Conservation (phyloP, 805 yeast genomes). For the Kuraishia borneana region DNA sequence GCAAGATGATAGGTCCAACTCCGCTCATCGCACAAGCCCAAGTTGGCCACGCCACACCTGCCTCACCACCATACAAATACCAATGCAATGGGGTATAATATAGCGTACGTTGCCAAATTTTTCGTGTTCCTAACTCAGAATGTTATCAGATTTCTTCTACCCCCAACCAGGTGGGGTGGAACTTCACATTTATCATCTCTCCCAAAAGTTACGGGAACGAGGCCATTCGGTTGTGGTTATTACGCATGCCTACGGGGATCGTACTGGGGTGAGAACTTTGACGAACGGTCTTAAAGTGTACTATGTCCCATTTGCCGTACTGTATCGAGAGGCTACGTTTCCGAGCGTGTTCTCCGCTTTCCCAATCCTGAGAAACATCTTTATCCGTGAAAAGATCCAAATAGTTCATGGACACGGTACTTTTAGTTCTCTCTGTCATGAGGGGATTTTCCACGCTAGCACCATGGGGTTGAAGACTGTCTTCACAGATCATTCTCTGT, state of each 20-base stretch:
- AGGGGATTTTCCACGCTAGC: slow-evolving; percentile 82
- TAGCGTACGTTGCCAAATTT: slow-evolving; percentile 12
- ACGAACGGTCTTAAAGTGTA: slow-evolving; percentile 91
- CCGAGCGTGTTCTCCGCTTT: slow-evolving; percentile 87
- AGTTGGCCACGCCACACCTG: too few species aligned
- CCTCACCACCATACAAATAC: slow-evolving; percentile 1
- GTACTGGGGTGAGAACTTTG: slow-evolving; percentile 73
- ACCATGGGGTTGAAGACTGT: slow-evolving; percentile 90
- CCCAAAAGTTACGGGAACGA: slow-evolving; percentile 65
- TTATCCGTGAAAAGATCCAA: slow-evolving; percentile 76
- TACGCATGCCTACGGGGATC: slow-evolving; percentile 78
- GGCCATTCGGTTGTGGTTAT: slow-evolving; percentile 84
- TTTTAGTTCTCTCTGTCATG: slow-evolving; percentile 76
- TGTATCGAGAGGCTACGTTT: slow-evolving; percentile 75
- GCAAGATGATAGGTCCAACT: too few species aligned
- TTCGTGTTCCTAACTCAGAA: slow-evolving; percentile 15
- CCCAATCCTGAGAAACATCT: slow-evolving; percentile 75
- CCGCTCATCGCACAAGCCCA: too few species aligned
- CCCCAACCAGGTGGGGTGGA: slow-evolving; percentile 99
- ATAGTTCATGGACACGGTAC: slow-evolving; percentile 96
- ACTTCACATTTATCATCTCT: slow-evolving; percentile 83
- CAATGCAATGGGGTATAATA: slow-evolving; percentile 15
- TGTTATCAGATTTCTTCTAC: slow-evolving; percentile 95
- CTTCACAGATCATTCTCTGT: slow-evolving; percentile 90
- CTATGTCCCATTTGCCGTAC: slow-evolving; percentile 71